Percentiles rank a stretch among this genome's conserved stretches.
Evolutionary conservation across 352 stramenopile genomes (phyloP).

Genomic region (Phytopythium cucurbitacearum): DNA sequence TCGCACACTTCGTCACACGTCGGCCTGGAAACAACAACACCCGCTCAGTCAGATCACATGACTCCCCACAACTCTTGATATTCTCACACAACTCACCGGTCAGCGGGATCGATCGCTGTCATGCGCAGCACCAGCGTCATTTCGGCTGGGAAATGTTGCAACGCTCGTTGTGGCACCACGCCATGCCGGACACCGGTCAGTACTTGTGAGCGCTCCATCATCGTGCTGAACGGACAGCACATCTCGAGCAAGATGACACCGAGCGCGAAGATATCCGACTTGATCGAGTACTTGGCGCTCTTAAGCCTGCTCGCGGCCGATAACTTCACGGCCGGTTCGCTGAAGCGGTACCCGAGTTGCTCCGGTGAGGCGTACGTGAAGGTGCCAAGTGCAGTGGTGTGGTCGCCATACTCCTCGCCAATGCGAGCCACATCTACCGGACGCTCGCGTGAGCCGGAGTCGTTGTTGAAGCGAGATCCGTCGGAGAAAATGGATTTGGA

Average conservation of each 20-base stretch:
- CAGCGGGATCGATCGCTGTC: slow-evolving; percentile 65
- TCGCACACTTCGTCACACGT: slow-evolving; percentile 59
- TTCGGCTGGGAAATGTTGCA: slow-evolving; percentile 58
- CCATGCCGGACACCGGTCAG: slow-evolving; percentile 73
- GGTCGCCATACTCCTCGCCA: slow-evolving; percentile 33
- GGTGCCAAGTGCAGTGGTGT: slow-evolving; percentile 77
- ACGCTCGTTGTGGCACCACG: slow-evolving; percentile 64
- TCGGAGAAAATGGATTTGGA: slow-evolving; percentile 56
- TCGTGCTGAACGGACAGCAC: slow-evolving; percentile 76
- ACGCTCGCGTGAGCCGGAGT: slow-evolving; percentile 13
- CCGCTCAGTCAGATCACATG: background rate
- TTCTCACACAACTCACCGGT: slow-evolving; percentile 28
- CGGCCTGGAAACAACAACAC: slow-evolving; percentile 11
- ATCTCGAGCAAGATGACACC: slow-evolving; percentile 83
- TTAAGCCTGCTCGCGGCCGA: slow-evolving; percentile 49
- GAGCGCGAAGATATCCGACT: slow-evolving; percentile 84
- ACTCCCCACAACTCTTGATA: slow-evolving; percentile 1
- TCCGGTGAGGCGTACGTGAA: slow-evolving; percentile 87
- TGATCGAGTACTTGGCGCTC: slow-evolving; percentile 74
- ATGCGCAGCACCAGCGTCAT: slow-evolving; percentile 75
- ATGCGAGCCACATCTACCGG: slow-evolving; percentile 17
- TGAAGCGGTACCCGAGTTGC: slow-evolving; percentile 67
- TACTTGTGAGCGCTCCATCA: slow-evolving; percentile 86
- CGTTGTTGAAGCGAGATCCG: slow-evolving; percentile 2
- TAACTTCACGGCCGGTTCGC: slow-evolving; percentile 25